Base-by-base conservation (phyloP, 2,329 filamentous ascomycete genomes). In the Talaromyces sp. region DNA sequence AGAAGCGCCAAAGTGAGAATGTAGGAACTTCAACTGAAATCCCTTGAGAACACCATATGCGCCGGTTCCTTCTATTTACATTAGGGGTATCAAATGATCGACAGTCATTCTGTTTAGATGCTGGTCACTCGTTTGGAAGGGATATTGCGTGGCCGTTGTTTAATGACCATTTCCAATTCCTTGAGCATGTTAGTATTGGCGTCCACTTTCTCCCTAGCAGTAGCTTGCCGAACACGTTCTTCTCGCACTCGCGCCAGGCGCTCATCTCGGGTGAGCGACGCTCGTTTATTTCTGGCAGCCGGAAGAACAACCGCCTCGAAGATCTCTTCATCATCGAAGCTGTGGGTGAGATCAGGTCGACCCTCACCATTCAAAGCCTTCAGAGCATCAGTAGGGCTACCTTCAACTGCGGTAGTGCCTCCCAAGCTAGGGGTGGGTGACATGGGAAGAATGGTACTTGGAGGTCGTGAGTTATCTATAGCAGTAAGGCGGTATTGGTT, bases 81-180 rank as follows among this genome's bases (percentile, higher is more conserved):
- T 63, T 51, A 55, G 54, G 64, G 68, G 67, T 71, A 71, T 70
- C 68, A 65, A 62, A 55, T 47, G 47, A 52, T 48, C 56, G 55
- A 55, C 47, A 44, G 57, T 53, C 51, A 54, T 51, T 51, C 40
- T 39, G 22, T 44, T 73, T 60, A 78, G 47, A 78, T 71, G 52
- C 73, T 77, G 20, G 75, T 76, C 45, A 78, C 70, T 49, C 76
- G 63, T 57, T 75, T 73, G 14, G 70, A 71, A 19, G 65, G 67
- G n/a, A 63, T 61, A n/a, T 64, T 63, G 40, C 67, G 71, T 16
- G 80, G 78, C 53, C 80, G 72, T 61, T 83, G 74, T 61, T 83
- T 84, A 70, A 97, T 95, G 55, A 99, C 86, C 57, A 90, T 93
- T 76, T 97, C 91, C 53, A 99, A 80, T 75, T 99, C 94, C 58